Evolutionary conservation across 2,329 filamentous ascomycete genomes (phyloP), one percentile per base, ranked within the genome.

Genomic region (Tolypocladium endophyticum): DNA sequence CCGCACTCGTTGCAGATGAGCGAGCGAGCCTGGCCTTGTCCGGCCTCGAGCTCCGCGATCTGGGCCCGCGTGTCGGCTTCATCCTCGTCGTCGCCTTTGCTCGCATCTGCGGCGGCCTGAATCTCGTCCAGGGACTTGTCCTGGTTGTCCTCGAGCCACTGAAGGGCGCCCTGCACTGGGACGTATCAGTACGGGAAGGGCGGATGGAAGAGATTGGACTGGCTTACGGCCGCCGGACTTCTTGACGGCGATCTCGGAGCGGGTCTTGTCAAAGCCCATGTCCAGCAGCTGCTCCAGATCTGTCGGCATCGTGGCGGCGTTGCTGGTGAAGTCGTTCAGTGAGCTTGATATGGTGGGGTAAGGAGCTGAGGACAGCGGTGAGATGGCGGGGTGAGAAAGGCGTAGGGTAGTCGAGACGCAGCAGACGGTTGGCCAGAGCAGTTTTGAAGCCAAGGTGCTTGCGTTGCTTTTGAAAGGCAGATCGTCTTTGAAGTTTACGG

Each of bases 1-100:
- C 89, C 88, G 71, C 94, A 99, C 60, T 97, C 93, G 64, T 96
- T 94, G 81, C 94, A 99, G 57, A 95, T 82, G 59, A 97, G 84
- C 56, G 91, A 96, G 69, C 86, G 84, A 59, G 84, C 79, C 68
- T 87, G 85, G 61, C 88, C 90, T 1, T 53, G 50, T 53, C 50
- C 50, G 1, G 84, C 83, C 67, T 89, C 80, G 3, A 92, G 78
- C n/a, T 84, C 81, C 6, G 86, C 82, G 14, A 84, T 82, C 66
- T 88, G 79, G 39, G 81, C 79, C 55, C 77, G 76, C 7, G 77
- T 78, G 18, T 63, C 79, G 2, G 79, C 80, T 11, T 83, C 79
- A 3, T 53, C 50, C 18, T 78, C 75, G 4, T 81, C 75, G 35
- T 79, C 80, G 4, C 72, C 73, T 1, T 72, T 71, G 30, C 73